phyloP scores from a whole-genome alignment of 2,329 filamentous ascomycete species.

The Cladophialophora psammophila region DNA sequence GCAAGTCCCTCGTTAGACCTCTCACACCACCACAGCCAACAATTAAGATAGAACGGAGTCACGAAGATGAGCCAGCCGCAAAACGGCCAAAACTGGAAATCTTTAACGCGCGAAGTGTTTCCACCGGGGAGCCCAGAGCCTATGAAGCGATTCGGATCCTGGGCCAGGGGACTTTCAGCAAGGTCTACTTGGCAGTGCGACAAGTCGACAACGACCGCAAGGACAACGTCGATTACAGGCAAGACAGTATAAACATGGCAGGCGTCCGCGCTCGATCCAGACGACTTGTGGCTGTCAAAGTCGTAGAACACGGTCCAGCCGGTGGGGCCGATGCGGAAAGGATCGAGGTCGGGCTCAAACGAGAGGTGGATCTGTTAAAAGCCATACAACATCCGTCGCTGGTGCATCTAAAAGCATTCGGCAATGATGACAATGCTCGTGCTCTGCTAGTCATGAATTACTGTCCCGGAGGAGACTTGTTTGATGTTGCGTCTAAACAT shows the following conservation, averaged over 20 bases:
- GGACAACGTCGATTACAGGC: constrained; percentile 47
- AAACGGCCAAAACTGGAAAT: constrained; percentile 58
- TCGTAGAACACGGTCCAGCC: constrained; percentile 92
- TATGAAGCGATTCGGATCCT: constrained; percentile 83
- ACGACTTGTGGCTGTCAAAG: constrained; percentile 90
- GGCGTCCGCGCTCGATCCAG: constrained; percentile 65
- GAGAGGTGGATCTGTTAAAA: constrained; percentile 93
- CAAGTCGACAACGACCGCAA: constrained; percentile 64
- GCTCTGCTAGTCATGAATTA: constrained; percentile 89
- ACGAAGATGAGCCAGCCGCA: constrained; percentile 42
- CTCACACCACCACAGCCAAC: constrained; percentile 76
- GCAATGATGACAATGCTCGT: constrained; percentile 77
- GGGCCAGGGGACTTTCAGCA: constrained; percentile 94
- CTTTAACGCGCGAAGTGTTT: constrained; percentile 73
- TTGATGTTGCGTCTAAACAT: constrained; percentile 83
- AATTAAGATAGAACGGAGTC: constrained; percentile 60
- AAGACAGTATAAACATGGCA: constrained; percentile 48
- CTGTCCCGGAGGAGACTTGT: constrained; percentile 92
- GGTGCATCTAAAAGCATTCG: constrained; percentile 91
- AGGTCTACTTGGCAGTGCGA: constrained; percentile 88
- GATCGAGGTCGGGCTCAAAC: constrained; percentile 89
- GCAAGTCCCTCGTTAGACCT: constrained; percentile 64
- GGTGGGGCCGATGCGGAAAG: constrained; percentile 93
- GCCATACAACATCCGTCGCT: constrained; percentile 86
- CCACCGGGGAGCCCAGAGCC: constrained; percentile 72